Percentiles rank a stretch among this genome's conserved stretches.
Evolutionary conservation across 192 early-diverging fungal species (phyloP).

Genomic region (Rhizoclosmatium globosum): DNA sequence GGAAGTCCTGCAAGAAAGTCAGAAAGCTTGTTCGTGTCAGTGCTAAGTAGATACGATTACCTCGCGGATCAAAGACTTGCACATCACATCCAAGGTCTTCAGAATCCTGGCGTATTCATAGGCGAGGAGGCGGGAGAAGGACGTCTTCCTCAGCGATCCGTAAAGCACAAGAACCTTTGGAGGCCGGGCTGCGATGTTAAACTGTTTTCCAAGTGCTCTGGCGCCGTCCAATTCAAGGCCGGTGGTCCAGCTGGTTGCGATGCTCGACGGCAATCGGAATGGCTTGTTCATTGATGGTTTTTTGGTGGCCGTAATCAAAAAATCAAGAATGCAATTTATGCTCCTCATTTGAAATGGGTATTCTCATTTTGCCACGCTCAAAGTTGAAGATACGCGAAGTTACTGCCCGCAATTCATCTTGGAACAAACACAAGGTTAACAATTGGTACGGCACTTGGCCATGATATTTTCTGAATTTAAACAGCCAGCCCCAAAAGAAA

Average conservation of each 20-base stretch:
- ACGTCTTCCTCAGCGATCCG: slow-evolving; percentile 54
- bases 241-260: background rate
- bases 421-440: no score
- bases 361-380: no score
- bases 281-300: background rate
- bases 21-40: background rate
- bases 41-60: background rate
- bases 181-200: background rate
- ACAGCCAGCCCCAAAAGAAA: no score
- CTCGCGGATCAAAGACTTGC: slow-evolving; percentile 54
- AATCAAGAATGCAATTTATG: no score
- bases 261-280: background rate
- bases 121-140: slow-evolving; percentile 59
- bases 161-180: slow-evolving; percentile 52
- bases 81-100: slow-evolving; percentile 61
- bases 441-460: no score
- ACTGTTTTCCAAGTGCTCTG: background rate
- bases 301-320: no score
- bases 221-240: background rate
- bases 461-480: no score
- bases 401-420: no score
- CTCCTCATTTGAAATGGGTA: no score
- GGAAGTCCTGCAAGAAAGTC: slow-evolving; percentile 46
- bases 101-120: slow-evolving; percentile 60
- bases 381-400: no score